Conservation (phyloP, 2,329 filamentous ascomycete species). For the Dothistroma pini region DNA sequence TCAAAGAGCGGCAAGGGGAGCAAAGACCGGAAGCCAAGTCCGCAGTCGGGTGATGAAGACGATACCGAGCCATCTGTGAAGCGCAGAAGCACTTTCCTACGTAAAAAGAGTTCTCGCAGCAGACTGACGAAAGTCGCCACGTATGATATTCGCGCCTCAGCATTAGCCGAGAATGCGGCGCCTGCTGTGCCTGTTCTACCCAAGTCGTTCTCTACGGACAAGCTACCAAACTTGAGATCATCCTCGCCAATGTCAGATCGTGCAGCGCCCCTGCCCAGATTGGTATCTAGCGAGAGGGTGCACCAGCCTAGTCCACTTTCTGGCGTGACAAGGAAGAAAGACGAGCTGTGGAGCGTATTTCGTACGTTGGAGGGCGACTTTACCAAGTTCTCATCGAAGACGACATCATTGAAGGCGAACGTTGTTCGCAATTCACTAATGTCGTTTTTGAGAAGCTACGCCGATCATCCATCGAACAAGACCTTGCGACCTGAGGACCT, state of each 20-base stretch:
- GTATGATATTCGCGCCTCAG: slow-evolving; percentile 7
- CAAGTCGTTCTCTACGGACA: slow-evolving; percentile 50
- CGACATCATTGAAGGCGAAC: slow-evolving; percentile 68
- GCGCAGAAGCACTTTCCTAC: slow-evolving; percentile 22
- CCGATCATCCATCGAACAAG: slow-evolving; percentile 62
- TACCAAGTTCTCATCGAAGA: slow-evolving; percentile 72
- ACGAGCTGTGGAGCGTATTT: slow-evolving; percentile 67
- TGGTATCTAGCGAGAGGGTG: slow-evolving; percentile 37
- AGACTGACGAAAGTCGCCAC: slow-evolving; percentile 14
- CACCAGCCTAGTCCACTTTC: slow-evolving; percentile 16
- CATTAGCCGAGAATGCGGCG: slow-evolving; percentile 5
- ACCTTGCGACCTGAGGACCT: slow-evolving; percentile 72
- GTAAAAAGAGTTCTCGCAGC: slow-evolving; percentile 18
- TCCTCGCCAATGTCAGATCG: slow-evolving; percentile 34
- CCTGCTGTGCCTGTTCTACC: slow-evolving; percentile 42
- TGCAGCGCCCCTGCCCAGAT: slow-evolving; percentile 43
- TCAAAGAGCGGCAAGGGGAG: slow-evolving; percentile 13
- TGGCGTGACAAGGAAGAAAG: slow-evolving; percentile 53
- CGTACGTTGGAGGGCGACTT: slow-evolving; percentile 65
- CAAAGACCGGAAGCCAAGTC: slow-evolving; percentile 13
- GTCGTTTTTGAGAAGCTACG: slow-evolving; percentile 71
- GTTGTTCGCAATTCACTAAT: slow-evolving; percentile 69
- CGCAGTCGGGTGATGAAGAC: slow-evolving; percentile 18
- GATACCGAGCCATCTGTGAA: slow-evolving; percentile 12
- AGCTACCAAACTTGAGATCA: slow-evolving; percentile 38